Percentiles rank a stretch among this genome's conserved stretches.
These are phyloP conservation scores for Ailanthus altissimus DNA, from an alignment of 345 rosid genomes.

Conservation along the genomic window DNA sequence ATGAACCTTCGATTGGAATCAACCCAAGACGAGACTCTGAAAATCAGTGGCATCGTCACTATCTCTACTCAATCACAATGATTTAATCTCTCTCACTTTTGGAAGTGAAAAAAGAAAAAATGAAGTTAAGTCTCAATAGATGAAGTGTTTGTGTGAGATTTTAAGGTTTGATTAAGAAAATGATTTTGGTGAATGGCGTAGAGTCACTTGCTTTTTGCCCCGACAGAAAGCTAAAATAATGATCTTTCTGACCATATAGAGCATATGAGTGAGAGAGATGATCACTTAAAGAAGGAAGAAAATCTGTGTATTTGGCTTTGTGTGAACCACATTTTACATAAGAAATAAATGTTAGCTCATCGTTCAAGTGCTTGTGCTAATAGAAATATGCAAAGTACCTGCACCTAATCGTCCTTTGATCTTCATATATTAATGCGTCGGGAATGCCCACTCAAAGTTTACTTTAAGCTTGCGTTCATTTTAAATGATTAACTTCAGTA, in stretches of 20 bases:
- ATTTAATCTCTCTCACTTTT: neutral
- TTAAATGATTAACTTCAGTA: neutral
- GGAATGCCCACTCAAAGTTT: conserved; percentile 31
- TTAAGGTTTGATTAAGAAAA: neutral
- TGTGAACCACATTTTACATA: conserved; percentile 9
- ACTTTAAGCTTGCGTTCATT: conserved; percentile 16
- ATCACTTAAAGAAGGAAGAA: neutral
- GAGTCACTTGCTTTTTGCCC: neutral
- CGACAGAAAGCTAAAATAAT: conserved; percentile 9
- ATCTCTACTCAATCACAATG: neutral
- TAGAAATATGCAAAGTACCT: conserved; percentile 6
- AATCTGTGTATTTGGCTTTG: neutral
- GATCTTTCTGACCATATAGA: conserved; percentile 4
- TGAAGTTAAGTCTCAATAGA: neutral
- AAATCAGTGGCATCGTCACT: neutral
- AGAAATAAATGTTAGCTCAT: conserved; percentile 10
- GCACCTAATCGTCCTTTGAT: neutral
- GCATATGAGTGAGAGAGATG: neutral
- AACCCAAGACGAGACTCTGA: neutral
- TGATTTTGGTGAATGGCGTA: neutral
- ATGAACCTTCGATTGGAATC: neutral
- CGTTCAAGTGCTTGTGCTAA: conserved; percentile 22
- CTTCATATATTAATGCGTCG: conserved; percentile 18
- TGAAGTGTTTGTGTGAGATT: neutral
- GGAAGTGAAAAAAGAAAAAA: too few species aligned